Conservation (phyloP, 2,329 filamentous ascomycete genomes). For the Colletotrichum caudatum region DNA sequence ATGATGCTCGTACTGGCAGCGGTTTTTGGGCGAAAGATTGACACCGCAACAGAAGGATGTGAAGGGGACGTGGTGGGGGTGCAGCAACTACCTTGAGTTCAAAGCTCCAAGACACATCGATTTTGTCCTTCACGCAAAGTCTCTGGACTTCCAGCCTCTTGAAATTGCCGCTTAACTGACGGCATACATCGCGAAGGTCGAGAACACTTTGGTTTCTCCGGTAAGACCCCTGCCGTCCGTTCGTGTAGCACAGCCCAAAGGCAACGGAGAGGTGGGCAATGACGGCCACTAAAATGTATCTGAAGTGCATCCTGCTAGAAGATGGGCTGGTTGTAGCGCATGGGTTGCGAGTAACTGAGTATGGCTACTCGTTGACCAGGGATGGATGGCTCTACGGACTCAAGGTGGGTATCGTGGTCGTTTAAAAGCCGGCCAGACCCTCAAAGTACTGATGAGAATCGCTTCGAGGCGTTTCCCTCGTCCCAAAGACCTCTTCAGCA, state of each 20-base stretch:
- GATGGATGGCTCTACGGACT: background rate
- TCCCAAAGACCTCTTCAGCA: background rate
- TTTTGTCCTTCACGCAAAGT: background rate
- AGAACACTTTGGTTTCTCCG: background rate
- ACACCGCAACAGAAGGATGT: too few relatives aligned
- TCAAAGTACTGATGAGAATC: background rate
- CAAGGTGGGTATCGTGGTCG: background rate
- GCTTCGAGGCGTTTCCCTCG: background rate
- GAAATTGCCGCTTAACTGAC: background rate
- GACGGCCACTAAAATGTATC: background rate
- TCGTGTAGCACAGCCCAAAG: background rate
- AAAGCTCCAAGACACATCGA: background rate
- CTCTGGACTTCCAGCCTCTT: background rate
- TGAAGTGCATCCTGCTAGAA: background rate
- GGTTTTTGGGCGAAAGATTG: rapidly evolving
- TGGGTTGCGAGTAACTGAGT: background rate
- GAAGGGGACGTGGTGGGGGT: too few relatives aligned
- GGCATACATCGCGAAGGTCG: background rate
- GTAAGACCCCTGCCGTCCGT: background rate
- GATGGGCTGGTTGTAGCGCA: too few relatives aligned
- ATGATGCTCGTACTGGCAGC: background rate
- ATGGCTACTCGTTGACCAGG: background rate
- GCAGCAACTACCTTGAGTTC: background rate
- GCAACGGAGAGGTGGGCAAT: background rate
- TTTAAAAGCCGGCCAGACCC: background rate